Percentiles rank a stretch among this genome's conserved stretches.
phyloP scores from a whole-genome alignment of 306 rosid genomes.

The Cajanus cajan region DNA sequence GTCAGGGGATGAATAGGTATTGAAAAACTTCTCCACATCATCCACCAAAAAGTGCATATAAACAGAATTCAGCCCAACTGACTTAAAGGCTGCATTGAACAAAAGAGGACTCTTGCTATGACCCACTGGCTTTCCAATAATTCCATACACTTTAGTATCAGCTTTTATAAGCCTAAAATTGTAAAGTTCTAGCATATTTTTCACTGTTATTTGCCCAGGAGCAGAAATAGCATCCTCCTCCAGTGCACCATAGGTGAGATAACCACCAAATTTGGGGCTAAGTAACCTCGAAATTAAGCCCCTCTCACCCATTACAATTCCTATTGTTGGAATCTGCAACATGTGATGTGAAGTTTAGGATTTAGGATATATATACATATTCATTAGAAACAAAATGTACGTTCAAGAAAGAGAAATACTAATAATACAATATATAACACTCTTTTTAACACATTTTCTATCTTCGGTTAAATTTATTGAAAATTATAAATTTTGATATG shows the following conservation, averaged over 20 bases:
- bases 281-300: slow-evolving; percentile 45
- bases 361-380: background rate
- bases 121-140: slow-evolving; percentile 53
- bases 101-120: slow-evolving; percentile 57
- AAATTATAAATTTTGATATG: too few relatives aligned
- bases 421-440: too few relatives aligned
- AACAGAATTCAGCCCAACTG: slow-evolving; percentile 41
- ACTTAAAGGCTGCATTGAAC: slow-evolving; percentile 50
- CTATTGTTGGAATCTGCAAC: slow-evolving; percentile 44
- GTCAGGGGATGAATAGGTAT: slow-evolving; percentile 38
- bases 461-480: too few relatives aligned
- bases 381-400: background rate
- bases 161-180: slow-evolving; percentile 45
- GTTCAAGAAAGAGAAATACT: background rate
- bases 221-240: slow-evolving; percentile 38
- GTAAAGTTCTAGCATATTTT: slow-evolving; percentile 43
- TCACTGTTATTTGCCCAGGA: slow-evolving; percentile 44
- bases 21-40: slow-evolving; percentile 46
- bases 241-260: slow-evolving; percentile 45
- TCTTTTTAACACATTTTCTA: too few relatives aligned
- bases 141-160: slow-evolving; percentile 47
- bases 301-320: slow-evolving; percentile 47
- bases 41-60: slow-evolving; percentile 51
- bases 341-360: background rate
- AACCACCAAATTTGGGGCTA: slow-evolving; percentile 50